These are phyloP conservation scores for Tylopilus cervinicoccineus DNA, from an alignment of 768 basidiomycete species.

Conservation along the genomic window DNA sequence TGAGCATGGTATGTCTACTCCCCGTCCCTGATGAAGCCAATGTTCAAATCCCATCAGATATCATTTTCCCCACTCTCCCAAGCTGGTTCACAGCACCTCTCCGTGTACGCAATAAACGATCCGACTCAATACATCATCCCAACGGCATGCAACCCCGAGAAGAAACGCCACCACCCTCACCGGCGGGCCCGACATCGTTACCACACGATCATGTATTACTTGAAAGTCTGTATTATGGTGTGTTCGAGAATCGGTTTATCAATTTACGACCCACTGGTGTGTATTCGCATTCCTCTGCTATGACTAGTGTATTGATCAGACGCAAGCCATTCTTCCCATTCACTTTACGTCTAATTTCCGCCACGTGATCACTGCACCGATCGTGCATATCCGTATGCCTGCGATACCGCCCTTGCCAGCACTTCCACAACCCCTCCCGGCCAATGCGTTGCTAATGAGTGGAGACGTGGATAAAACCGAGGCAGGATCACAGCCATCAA, in stretches of 20 bases:
- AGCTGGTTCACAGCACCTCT: slow-evolving; percentile 75
- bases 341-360: slow-evolving; percentile 72
- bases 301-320: slow-evolving; percentile 6
- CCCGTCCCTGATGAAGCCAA: background rate
- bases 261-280: slow-evolving; percentile 66
- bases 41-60: slow-evolving; percentile 41
- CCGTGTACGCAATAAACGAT: slow-evolving; percentile 45
- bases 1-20: slow-evolving; percentile 56
- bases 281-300: slow-evolving; percentile 12
- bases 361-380: slow-evolving; percentile 57
- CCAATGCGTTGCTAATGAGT: slow-evolving; percentile 18
- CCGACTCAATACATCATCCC: slow-evolving; percentile 49
- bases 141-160: slow-evolving; percentile 39
- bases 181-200: slow-evolving; percentile 34
- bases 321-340: slow-evolving; percentile 58
- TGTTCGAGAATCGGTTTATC: slow-evolving; percentile 70
- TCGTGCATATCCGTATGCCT: slow-evolving; percentile 65
- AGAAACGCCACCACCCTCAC: slow-evolving; percentile 27
- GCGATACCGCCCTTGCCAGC: slow-evolving; percentile 62
- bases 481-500: slow-evolving; percentile 10
- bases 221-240: slow-evolving; percentile 61
- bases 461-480: slow-evolving; percentile 28
- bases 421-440: slow-evolving; percentile 28
- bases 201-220: slow-evolving; percentile 67
- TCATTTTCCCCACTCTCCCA: slow-evolving; percentile 71